These are phyloP conservation scores for Phytophthora quininea DNA, from an alignment of 352 stramenopile genomes.

Conservation along the genomic window DNA sequence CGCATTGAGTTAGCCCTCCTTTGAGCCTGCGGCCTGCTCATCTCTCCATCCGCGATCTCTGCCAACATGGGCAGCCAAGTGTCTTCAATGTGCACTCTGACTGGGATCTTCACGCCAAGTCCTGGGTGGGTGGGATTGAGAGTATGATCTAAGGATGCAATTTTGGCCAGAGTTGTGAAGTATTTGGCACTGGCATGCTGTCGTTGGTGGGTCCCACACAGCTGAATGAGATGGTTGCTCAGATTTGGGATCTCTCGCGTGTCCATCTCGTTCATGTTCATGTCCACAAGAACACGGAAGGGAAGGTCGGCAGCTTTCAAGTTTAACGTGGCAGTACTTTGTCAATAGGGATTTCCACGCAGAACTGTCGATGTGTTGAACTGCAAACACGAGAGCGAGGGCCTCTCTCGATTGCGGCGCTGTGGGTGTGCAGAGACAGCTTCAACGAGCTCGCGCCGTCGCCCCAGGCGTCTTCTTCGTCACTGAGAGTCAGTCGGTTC, in stretches of 20 bases:
- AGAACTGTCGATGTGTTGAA: background rate
- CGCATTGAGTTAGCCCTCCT: background rate
- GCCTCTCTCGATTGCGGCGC: background rate
- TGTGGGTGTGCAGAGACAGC: background rate
- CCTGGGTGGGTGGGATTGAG: conserved; percentile 3
- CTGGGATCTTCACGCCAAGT: conserved; percentile 21
- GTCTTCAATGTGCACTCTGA: conserved; percentile 11
- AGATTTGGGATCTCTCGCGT: background rate
- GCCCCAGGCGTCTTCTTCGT: background rate
- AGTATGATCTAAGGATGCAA: conserved; percentile 6
- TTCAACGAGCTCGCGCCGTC: background rate
- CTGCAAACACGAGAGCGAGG: background rate
- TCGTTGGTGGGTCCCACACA: conserved; percentile 16
- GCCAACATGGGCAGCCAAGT: background rate
- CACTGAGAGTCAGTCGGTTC: background rate
- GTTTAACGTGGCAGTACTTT: background rate
- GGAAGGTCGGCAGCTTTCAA: background rate
- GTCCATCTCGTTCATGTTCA: background rate
- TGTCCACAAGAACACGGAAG: background rate
- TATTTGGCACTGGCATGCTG: conserved; percentile 4
- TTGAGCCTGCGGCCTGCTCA: background rate
- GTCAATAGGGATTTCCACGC: background rate
- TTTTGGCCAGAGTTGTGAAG: conserved; percentile 13
- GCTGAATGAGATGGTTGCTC: conserved; percentile 5
- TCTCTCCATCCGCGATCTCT: conserved; percentile 3